Evolutionary conservation across 2,329 filamentous ascomycete species (phyloP), one percentile per base, ranked within the genome.

Genomic region (Fusarium sp.): DNA sequence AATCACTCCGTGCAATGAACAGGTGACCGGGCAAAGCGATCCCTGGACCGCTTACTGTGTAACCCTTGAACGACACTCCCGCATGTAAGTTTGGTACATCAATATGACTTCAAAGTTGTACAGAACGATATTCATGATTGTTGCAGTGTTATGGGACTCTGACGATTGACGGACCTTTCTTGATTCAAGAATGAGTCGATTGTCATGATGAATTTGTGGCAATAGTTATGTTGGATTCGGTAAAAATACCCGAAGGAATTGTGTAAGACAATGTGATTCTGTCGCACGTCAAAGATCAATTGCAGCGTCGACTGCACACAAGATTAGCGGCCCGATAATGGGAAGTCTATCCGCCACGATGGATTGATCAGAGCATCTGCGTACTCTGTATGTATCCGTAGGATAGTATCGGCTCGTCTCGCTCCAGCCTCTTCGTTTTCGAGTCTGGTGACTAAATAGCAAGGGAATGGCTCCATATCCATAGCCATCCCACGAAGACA

Each of bases 401-500:
- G 51, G 38, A 64, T 59, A 41, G 41, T 24, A 49, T 58, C 52
- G 52, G 41, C 44, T 41, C 34, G 16, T 46, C 61, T 56, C 53
- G 52, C 55, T 58, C 48, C 49, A 44, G 62, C 65, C 69, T 69
- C 60, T 58, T 64, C 27, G 45, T 69, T 70, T 72, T 70, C 62
- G 62, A 32, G 71, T 75, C 73, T 73, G 71, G 65, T 75, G 73
- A 74, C 65, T 70, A 63, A 69, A 70, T n/a, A 25, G 34, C 24
- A 53, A 22, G 24, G 49, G n/a, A 70, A 71, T 38, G 49, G 69
- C 66, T 71, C 72, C 73, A 67, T 74, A 58, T 71, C 64, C 71
- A 65, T 74, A 55, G 58, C 58, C 69, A 73, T 69, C 68, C 69
- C 65, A 54, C 66, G 72, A 71, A 64, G 69, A 52, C 32, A 41